Base-by-base conservation (phyloP, 805 yeast species). In the Blastobotrys terrestris region DNA sequence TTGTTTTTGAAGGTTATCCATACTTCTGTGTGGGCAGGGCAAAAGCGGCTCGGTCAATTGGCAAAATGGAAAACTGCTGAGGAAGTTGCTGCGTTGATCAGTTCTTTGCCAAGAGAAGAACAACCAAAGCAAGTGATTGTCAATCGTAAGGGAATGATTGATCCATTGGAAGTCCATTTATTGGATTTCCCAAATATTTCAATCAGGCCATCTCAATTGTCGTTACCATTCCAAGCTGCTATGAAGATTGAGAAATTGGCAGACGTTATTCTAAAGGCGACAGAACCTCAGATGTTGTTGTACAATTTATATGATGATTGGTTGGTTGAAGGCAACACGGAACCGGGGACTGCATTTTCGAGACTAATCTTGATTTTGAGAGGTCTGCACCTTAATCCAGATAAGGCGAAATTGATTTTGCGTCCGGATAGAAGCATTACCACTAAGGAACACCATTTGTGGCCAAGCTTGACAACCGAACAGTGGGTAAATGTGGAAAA, bases 1-100 rank as follows among this genome's bases (percentile, higher is more conserved):
- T 69, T 94, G 49, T 90, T 87, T 64, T 74, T 94, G 68, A 89
- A 88, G 64, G 80, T 94, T 51, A 88, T 94, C 54, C 98, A 92
- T 63, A 88, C 95, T 0, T 86, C 95, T 3, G 96, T 89, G 1
- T 94, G 97, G 95, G 85, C 96, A 2, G 99, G 99, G 16, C 98
- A 94, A 67, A 91, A 89, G 63, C 84, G 97, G 61, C 76, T 92
- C 55, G 85, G 94, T 26, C 97, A 94, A 64, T 72, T 94, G 58
- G 91, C 98, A 1, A 94, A 94, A 66, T 94, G 99, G 99, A 94
- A 92, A 67, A 84, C 98, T 1, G 98, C 99, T 0, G 99, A 94
- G 69, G 98, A 92, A 68, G 95, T 89, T 19, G 92, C 97, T 14
- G 95, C 96, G 0, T 72, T 94, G 58, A 78, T 94, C 16, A 77